Evolutionary conservation across 441 rosid genomes (phyloP), one percentile per base, ranked within the genome.

Genomic region (Rhodomyrtus psidioides): DNA sequence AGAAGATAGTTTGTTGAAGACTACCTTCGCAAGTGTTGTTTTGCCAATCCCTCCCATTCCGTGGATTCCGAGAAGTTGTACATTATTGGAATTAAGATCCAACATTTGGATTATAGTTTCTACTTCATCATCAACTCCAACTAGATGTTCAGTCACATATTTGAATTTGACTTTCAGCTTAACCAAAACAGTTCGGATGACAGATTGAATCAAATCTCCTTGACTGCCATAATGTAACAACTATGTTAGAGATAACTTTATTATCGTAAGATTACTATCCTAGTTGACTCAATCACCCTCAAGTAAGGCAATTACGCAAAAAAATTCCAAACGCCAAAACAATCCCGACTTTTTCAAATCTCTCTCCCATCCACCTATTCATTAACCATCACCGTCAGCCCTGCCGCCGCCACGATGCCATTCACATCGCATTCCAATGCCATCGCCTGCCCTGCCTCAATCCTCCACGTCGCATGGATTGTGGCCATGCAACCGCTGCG

Each of bases 161-260:
- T n/a, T 16, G 6, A n/a, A 14, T 58, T 4, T 16, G 14, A 58
- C 9, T 17, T 58, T 58, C 17, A 58, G 9, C 65, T 58, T 58
- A 13, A 6, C 0, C 34, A 6, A 12, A 6, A 3, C 34, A 1
- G 15, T 9, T n/a, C 0, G 34, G 14, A n/a, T 26, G 1, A 58
- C 1, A 0, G 30, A 58, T 2, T 0, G 4, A n/a, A 58, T 58
- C 9, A 58, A 4, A 58, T 58, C 65, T 13, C 9, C 65, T n/a
- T 58, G 65, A 1, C 65, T 58, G 65, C 34, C 65, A 58, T 14
- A 0, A 58, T 4, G 8, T n/a, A 58, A 58, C 9, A n/a, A 58
- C 17, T 34, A 58, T 12, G 65, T 58, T n/a, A 58, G 65, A 17
- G 7, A 21, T 55, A 21, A 55, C 21, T 55, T 55, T 55, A 9